Evolutionary conservation across 78 protist genomes (phyloP).

Genomic region (Diacronema lutheri): DNA sequence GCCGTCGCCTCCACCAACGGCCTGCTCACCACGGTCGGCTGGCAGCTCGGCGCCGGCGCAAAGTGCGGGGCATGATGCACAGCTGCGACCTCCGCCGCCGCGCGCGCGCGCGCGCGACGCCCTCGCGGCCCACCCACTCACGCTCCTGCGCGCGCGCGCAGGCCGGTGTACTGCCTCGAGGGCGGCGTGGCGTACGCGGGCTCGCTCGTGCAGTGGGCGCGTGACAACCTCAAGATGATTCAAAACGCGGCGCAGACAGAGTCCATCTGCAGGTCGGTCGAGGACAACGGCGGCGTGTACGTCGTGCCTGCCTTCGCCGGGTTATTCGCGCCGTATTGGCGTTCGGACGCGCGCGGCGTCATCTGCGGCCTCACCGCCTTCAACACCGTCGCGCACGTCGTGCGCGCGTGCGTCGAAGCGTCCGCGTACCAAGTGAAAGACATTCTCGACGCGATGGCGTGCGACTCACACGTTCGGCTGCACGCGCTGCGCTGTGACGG

Average conservation of each 20-base stretch:
- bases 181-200: conserved; percentile 72
- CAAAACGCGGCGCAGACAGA: conserved; percentile 33
- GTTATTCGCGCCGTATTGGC: conserved; percentile 50
- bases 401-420: conserved; percentile 51
- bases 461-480: conserved; percentile 11
- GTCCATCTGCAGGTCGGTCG: neutral
- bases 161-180: conserved; percentile 32
- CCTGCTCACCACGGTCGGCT: conserved; percentile 92
- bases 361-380: conserved; percentile 47
- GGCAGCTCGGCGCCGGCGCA: conserved; percentile 9
- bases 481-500: conserved; percentile 17
- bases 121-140: neutral
- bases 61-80: neutral
- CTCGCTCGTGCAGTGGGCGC: conserved; percentile 75
- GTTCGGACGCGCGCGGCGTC: neutral
- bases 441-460: conserved; percentile 12
- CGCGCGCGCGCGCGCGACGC: too few species aligned
- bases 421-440: conserved; percentile 37
- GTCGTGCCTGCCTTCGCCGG: conserved; percentile 51
- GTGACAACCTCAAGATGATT: conserved; percentile 65
- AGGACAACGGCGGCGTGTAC: conserved; percentile 12
- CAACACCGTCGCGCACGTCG: conserved; percentile 42
- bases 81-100: too few species aligned
- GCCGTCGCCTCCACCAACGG: conserved; percentile 75
- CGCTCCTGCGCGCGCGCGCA: neutral